These are phyloP conservation scores for Nephelium lappaceum DNA, from an alignment of 345 rosid genomes.

Conservation along the genomic window DNA sequence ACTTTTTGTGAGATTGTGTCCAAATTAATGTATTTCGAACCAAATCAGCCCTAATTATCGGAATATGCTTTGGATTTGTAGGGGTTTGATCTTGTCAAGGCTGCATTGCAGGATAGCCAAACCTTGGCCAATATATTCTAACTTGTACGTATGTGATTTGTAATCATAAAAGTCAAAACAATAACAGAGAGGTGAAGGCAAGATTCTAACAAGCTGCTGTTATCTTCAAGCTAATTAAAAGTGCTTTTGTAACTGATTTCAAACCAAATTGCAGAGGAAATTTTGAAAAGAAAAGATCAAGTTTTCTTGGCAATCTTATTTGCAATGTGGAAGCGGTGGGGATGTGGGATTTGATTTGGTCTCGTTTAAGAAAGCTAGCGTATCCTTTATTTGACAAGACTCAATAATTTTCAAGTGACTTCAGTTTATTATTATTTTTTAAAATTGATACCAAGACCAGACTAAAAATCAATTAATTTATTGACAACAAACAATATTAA, in stretches of 20 bases:
- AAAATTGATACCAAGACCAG: too few relatives aligned
- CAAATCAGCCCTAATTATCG: neutral
- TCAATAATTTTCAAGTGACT: neutral
- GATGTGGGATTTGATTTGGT: neutral
- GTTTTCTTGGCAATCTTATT: neutral
- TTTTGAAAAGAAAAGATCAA: neutral
- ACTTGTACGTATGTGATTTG: neutral
- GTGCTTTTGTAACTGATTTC: conserved; percentile 17
- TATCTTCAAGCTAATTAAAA: neutral
- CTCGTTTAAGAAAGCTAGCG: neutral
- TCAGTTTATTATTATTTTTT: neutral
- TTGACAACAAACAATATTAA: neutral
- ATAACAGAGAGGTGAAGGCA: conserved; percentile 8
- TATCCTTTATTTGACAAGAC: neutral
- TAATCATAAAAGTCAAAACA: neutral
- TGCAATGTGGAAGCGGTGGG: neutral
- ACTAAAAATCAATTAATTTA: neutral
- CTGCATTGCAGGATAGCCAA: conserved; percentile 12
- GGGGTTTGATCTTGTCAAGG: neutral
- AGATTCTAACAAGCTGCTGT: neutral
- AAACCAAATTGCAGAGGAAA: neutral
- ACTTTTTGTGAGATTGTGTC: too few relatives aligned
- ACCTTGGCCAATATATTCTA: neutral
- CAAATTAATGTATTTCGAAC: too few relatives aligned
- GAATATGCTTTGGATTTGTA: neutral